Evolutionary conservation across 2,329 filamentous ascomycete species (phyloP), one percentile per base, ranked within the genome.

Genomic region (Microcyclospora pomicola): DNA sequence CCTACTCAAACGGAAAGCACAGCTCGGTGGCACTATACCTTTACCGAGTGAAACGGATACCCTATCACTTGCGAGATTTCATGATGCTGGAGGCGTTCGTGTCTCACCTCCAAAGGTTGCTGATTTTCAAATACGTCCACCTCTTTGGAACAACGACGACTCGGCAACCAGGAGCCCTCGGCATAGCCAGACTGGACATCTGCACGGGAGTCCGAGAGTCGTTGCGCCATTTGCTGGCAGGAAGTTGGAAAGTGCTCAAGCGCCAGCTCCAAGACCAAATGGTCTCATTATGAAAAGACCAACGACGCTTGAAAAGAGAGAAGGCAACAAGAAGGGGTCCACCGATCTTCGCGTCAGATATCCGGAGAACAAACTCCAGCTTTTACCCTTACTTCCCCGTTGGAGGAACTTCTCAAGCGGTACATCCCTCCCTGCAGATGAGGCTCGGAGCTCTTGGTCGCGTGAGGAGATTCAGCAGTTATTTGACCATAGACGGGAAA

Each of bases 1-100:
- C n/a, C 27, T 42, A 6, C 15, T 42, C 14, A 24, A 39, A 30
- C 31, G 15, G 5, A 42, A 42, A 24, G 40, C 37, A 13, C 12
- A 32, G 10, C 7, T 13, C 7, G 19, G 12, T 6, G 2, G 15
- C 15, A 24, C 4, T 24, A 5, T 14, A 7, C 16, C n/a, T 2
- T 31, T 31, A 24, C 40, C 40, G 6, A 13, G 37, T 6, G 24
- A 35, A 15, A 15, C 39, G 14, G 37, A 42, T 24, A 28, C 40
- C 1, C 37, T 42, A 5, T 19, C 33, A 9, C 27, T 42, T 14
- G 40, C 40, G 7, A 24, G 31, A n/a, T 31, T 42, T 11, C 37
- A 37, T 27, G 40, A 42, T 27, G 36, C 34, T 16, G 33, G 29
- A 11, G 37, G 30, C 10, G 5, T 36, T 14, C n/a, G 27, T 2